Conservation (phyloP, 1,139 yeast genomes). For the Pichia sp. region DNA sequence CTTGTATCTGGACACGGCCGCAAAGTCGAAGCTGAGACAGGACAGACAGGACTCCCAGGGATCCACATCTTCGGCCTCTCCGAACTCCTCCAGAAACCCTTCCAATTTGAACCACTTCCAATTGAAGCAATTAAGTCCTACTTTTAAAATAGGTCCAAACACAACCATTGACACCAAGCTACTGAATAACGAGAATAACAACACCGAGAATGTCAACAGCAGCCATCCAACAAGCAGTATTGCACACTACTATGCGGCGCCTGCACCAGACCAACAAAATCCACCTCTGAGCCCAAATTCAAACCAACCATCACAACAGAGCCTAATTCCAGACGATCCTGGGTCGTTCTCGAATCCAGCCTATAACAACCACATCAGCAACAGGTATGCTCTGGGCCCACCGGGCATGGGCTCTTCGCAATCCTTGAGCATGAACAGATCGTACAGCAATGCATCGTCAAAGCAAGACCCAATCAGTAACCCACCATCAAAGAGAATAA, state of each 20-base stretch:
- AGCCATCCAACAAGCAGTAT: background rate
- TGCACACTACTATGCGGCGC: background rate
- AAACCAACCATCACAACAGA: background rate
- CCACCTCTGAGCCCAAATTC: too few relatives aligned
- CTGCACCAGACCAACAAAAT: too few relatives aligned
- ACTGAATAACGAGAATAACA: background rate
- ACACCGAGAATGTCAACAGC: background rate
- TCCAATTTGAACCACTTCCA: slow-evolving; percentile 11
- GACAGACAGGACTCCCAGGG: slow-evolving; percentile 19
- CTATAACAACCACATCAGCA: too few relatives aligned
- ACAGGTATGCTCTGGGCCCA: background rate
- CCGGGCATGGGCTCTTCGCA: too few relatives aligned
- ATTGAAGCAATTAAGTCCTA: background rate
- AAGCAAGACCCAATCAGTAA: background rate
- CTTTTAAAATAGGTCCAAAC: background rate
- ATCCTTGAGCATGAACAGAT: too few relatives aligned
- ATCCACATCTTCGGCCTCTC: slow-evolving; percentile 25
- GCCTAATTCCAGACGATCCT: too few relatives aligned
- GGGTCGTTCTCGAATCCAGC: too few relatives aligned
- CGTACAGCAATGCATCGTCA: too few relatives aligned
- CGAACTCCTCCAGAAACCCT: slow-evolving; percentile 25
- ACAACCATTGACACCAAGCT: too few relatives aligned
- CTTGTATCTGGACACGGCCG: slow-evolving; percentile 4
- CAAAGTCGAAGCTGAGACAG: background rate
- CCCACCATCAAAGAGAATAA: slow-evolving; percentile 17